phyloP scores from a whole-genome alignment of 148 eudicot genomes.

The Rhododendron griersonianum region DNA sequence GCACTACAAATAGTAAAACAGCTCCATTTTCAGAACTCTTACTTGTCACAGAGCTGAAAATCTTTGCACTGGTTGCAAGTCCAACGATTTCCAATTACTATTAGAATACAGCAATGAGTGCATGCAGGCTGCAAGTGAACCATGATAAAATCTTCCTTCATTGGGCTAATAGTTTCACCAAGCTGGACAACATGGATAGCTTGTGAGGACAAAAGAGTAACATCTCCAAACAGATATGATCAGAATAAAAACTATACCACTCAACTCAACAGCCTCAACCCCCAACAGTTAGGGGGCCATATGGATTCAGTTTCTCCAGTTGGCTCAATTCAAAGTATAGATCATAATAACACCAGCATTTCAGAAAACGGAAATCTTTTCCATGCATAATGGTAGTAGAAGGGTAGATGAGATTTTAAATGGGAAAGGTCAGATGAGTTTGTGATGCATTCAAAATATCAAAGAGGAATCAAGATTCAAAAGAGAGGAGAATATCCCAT shows the following conservation, averaged over 20 bases:
- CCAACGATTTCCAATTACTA: conserved; percentile 90
- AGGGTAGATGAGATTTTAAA: background rate
- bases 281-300: background rate
- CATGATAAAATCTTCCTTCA: conserved; percentile 99
- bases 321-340: background rate
- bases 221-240: conserved; percentile 1
- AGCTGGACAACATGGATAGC: conserved; percentile 46
- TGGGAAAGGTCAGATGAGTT: background rate
- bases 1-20: background rate
- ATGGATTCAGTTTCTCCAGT: background rate
- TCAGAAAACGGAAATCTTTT: background rate
- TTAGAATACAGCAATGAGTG: conserved; percentile 67
- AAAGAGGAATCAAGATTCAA: background rate
- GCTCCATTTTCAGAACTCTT: conserved; percentile 21
- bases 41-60: conserved; percentile 92
- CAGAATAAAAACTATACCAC: background rate
- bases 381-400: background rate
- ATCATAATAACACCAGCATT: background rate
- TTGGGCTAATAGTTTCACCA: conserved; percentile 79
- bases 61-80: conserved; percentile 77
- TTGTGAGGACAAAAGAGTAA: conserved; percentile 10
- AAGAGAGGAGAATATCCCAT: background rate
- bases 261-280: background rate
- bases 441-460: background rate
- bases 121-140: conserved; percentile 95